These are phyloP conservation scores for Lepidium didymum DNA, from an alignment of 345 rosid genomes.

Conservation along the genomic window DNA sequence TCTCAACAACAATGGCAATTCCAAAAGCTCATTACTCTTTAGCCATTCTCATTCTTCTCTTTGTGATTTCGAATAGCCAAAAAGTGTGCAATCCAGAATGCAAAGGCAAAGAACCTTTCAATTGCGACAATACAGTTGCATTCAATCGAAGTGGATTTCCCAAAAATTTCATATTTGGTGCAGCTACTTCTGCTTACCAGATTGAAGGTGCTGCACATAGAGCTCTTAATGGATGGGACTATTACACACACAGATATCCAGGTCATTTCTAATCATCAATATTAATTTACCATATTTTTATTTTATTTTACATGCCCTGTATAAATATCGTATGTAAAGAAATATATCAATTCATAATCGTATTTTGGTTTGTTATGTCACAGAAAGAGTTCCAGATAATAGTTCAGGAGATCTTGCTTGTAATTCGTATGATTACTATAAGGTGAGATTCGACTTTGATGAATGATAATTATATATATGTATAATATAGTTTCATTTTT, in stretches of 20 bases:
- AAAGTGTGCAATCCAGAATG: constrained; percentile 8
- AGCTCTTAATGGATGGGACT: constrained; percentile 17
- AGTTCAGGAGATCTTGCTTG: constrained; percentile 14
- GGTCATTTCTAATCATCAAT: background rate
- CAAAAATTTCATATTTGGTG: constrained; percentile 10
- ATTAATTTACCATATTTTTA: background rate
- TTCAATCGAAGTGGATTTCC: constrained; percentile 9
- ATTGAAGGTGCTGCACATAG: constrained; percentile 20
- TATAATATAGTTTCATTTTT: background rate
- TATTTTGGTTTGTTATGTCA: background rate
- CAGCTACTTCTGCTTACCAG: constrained; percentile 11
- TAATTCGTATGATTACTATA: constrained; percentile 7
- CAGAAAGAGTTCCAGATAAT: constrained; percentile 7
- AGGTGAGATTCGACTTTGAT: background rate
- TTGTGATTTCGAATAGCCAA: background rate
- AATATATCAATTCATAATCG: background rate
- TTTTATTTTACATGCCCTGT: too few relatives aligned
- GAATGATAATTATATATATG: background rate
- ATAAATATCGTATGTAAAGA: too few relatives aligned
- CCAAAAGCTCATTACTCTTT: background rate
- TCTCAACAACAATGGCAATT: background rate
- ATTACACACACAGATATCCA: constrained; percentile 19
- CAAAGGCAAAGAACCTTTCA: constrained; percentile 11
- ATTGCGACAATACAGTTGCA: constrained; percentile 5
- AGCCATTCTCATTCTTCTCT: background rate